Evolutionary conservation across 2,329 filamentous ascomycete genomes (phyloP).

Genomic region (Alternaria arborescens): DNA sequence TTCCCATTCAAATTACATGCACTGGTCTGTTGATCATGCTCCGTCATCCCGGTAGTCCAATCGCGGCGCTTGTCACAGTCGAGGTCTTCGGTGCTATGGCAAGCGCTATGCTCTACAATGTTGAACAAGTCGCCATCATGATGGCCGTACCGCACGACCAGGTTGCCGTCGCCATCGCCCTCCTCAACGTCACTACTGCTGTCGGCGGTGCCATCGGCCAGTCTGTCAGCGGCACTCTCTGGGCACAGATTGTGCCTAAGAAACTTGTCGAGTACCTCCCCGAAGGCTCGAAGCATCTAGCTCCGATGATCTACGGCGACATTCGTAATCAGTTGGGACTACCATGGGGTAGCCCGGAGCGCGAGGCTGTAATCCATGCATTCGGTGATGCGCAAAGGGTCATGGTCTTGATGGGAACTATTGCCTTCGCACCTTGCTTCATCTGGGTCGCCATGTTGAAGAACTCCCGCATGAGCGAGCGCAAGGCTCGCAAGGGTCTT

Average conservation of each 20-base stretch:
- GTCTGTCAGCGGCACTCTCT: conserved; percentile 69
- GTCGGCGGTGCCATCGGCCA: conserved; percentile 56
- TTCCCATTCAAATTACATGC: conserved; percentile 38
- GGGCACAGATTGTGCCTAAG: conserved; percentile 64
- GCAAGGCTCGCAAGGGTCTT: conserved; percentile 15
- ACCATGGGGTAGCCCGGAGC: conserved; percentile 55
- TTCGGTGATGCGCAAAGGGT: conserved; percentile 43
- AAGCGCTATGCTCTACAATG: conserved; percentile 30
- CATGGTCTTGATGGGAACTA: conserved; percentile 42
- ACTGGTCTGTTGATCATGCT: conserved; percentile 40
- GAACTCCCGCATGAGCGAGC: conserved; percentile 29
- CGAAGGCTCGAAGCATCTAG: conserved; percentile 13
- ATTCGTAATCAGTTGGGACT: conserved; percentile 64
- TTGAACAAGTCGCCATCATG: conserved; percentile 33
- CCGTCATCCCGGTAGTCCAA: conserved; percentile 29
- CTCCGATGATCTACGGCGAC: conserved; percentile 45
- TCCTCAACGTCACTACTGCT: conserved; percentile 64
- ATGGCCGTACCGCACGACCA: conserved; percentile 29
- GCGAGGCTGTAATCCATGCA: conserved; percentile 50
- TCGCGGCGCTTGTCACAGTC: conserved; percentile 40
- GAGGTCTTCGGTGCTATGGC: conserved; percentile 38
- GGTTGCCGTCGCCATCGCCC: conserved; percentile 33
- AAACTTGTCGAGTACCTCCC: conserved; percentile 29
- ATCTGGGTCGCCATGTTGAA: conserved; percentile 33
- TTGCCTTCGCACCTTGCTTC: conserved; percentile 34